A percentile compares a stretch with the other conserved stretches of the same genome.
These are phyloP conservation scores for Diplodia sapinea DNA, from an alignment of 2,329 filamentous ascomycete genomes.

Conservation along the genomic window DNA sequence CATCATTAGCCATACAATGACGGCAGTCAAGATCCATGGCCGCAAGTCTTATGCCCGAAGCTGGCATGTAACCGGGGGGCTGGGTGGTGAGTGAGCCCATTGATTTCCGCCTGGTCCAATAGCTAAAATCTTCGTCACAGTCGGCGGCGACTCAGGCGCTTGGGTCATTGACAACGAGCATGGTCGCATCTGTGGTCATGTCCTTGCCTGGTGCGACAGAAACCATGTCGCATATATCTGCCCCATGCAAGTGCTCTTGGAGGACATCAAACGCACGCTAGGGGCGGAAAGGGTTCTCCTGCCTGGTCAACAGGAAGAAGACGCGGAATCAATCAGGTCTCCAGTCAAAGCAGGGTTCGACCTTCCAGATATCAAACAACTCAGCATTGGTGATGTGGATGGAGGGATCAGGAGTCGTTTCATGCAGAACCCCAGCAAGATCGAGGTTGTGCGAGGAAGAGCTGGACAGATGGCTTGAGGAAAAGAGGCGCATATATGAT, in stretches of 20 bases:
- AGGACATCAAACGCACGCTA: constrained; percentile 82
- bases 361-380: constrained; percentile 15
- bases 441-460: constrained; percentile 12
- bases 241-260: constrained; percentile 88
- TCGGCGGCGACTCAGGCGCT: constrained; percentile 89
- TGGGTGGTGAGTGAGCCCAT: constrained; percentile 55
- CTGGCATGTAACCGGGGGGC: constrained; percentile 66
- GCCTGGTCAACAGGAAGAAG: constrained; percentile 59
- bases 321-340: background rate
- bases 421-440: constrained; percentile 13
- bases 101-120: background rate
- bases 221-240: constrained; percentile 89
- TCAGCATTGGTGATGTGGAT: constrained; percentile 19
- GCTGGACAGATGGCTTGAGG: constrained; percentile 30
- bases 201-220: constrained; percentile 83
- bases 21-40: constrained; percentile 85
- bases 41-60: constrained; percentile 79
- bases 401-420: constrained; percentile 16
- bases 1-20: constrained; percentile 76
- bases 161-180: constrained; percentile 84
- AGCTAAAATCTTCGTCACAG: constrained; percentile 43
- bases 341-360: constrained; percentile 16
- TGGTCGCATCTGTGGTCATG: constrained; percentile 86
- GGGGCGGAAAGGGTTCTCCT: constrained; percentile 73
- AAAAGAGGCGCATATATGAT: background rate